Evolutionary conservation across 2,329 filamentous ascomycete species (phyloP).

Genomic region (Calonectria naviculata): DNA sequence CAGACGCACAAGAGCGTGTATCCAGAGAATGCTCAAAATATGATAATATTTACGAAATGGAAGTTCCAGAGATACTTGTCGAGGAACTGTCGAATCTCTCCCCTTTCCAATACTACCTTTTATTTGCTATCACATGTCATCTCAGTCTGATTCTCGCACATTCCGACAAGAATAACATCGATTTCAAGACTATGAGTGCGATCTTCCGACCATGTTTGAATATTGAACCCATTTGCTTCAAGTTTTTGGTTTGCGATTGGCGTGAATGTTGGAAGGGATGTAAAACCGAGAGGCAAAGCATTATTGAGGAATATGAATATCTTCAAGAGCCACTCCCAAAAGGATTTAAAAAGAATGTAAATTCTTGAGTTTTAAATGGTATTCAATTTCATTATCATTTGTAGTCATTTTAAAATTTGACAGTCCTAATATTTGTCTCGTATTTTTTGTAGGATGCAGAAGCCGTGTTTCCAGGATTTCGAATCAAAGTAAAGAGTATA

Average conservation of each 20-base stretch:
- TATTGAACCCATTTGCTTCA: constrained; percentile 94
- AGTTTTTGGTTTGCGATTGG: constrained; percentile 95
- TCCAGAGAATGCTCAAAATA: constrained; percentile 82
- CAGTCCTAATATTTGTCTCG: too few species aligned
- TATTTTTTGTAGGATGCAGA: too few species aligned
- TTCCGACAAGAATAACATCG: constrained; percentile 98
- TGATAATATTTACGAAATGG: too few species aligned
- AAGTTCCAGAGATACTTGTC: constrained; percentile 85
- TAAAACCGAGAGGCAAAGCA: constrained; percentile 91
- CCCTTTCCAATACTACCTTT: constrained; percentile 96
- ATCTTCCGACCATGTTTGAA: constrained; percentile 97
- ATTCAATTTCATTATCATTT: too few species aligned
- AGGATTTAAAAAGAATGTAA: too few species aligned
- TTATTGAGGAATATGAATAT: too few species aligned
- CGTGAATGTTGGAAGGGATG: constrained; percentile 97
- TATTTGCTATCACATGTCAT: constrained; percentile 97
- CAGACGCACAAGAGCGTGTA: constrained; percentile 82
- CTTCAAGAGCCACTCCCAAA: too few species aligned
- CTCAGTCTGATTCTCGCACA: constrained; percentile 91
- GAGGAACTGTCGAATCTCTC: constrained; percentile 95
- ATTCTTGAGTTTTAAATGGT: too few species aligned
- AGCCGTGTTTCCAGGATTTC: too few species aligned
- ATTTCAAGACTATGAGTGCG: constrained; percentile 96
- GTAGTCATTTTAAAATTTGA: too few species aligned
- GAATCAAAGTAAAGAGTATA: too few species aligned